phyloP scores from a whole-genome alignment of 169 alveolate species.

The Plasmodium vivax region DNA sequence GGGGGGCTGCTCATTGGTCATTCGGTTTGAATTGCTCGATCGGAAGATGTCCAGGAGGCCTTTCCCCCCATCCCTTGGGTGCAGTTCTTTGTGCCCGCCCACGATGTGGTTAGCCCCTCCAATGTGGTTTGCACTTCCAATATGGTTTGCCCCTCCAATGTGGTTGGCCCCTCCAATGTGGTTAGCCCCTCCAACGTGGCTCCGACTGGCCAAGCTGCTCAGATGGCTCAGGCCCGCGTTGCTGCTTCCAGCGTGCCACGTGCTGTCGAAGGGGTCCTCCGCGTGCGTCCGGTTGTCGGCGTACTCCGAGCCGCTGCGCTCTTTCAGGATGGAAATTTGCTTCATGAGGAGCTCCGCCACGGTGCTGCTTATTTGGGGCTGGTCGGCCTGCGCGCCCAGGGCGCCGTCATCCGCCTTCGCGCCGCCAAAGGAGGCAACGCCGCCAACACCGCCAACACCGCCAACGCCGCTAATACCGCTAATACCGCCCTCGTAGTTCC shows the following conservation, averaged over 20 bases:
- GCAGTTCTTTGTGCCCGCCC: not conserved
- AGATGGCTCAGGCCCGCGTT: not conserved
- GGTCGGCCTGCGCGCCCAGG: not conserved
- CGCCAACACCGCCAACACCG: not conserved
- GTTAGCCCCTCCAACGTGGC: not conserved
- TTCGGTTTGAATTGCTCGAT: not conserved
- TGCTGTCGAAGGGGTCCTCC: not conserved
- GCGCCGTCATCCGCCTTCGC: not conserved
- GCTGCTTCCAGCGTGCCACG: not conserved
- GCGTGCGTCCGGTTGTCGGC: not conserved
- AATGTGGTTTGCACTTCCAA: too few species aligned
- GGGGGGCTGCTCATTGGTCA: conserved; percentile 4
- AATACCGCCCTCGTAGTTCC: not conserved
- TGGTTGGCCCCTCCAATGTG: too few species aligned
- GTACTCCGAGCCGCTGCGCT: conserved; percentile 9
- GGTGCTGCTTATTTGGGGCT: conserved; percentile 33
- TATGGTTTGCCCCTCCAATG: too few species aligned
- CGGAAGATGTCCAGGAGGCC: conserved; percentile 33
- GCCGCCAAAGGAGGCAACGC: not conserved
- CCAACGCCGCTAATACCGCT: not conserved
- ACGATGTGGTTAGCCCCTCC: too few species aligned
- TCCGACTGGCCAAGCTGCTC: not conserved
- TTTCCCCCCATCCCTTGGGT: conserved; percentile 50
- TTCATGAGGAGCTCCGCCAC: conserved; percentile 57
- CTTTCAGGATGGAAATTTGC: conserved; percentile 48